phyloP scores from a whole-genome alignment of 768 basidiomycete genomes.

The Podaxis sp. region DNA sequence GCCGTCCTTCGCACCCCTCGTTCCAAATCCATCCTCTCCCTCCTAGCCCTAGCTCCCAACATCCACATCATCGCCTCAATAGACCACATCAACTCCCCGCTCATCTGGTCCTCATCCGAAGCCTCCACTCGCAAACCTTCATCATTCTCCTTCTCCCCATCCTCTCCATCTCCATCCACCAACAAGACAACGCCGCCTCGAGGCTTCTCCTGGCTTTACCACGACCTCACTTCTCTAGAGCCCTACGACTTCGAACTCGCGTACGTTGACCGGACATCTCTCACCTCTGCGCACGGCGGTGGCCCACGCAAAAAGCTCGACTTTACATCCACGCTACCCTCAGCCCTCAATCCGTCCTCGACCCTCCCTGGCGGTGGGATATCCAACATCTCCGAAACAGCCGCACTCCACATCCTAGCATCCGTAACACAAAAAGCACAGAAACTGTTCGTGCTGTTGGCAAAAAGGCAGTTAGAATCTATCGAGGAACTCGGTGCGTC shows the following conservation, averaged over 20 bases:
- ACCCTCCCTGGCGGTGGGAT: neutral
- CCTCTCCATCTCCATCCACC: too few species aligned
- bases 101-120: too few species aligned
- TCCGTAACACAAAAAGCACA: conserved; percentile 88
- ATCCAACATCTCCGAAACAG: conserved; percentile 67
- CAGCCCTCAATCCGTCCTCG: conserved; percentile 27
- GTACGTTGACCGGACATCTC: conserved; percentile 59
- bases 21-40: too few species aligned
- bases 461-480: conserved; percentile 63
- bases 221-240: conserved; percentile 84
- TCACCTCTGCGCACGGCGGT: conserved; percentile 44
- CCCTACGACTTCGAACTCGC: conserved; percentile 81
- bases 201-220: conserved; percentile 81
- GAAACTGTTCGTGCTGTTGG: conserved; percentile 76
- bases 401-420: conserved; percentile 75
- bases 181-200: conserved; percentile 31
- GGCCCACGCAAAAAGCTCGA: too few species aligned
- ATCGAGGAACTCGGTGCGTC: conserved; percentile 43
- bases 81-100: too few species aligned
- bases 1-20: too few species aligned
- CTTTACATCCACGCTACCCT: neutral
- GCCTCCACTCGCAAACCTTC: too few species aligned
- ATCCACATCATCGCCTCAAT: too few species aligned
- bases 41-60: too few species aligned
- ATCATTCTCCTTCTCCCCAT: too few species aligned